Evolutionary conservation across 257 asterid genomes (phyloP).

Genomic region (Nicotiana benthamiana): DNA sequence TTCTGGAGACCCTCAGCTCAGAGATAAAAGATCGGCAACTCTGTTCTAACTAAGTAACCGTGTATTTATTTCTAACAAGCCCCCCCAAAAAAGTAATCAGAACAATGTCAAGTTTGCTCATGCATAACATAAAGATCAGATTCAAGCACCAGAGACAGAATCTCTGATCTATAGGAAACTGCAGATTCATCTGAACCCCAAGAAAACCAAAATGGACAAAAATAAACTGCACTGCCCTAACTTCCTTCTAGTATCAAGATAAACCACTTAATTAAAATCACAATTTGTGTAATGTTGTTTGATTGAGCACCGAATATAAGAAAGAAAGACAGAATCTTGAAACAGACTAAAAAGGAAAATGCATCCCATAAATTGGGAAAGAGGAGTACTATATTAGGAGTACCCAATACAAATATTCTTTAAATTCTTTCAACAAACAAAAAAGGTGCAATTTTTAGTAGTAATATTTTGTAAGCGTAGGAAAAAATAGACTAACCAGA

Average conservation of each 20-base stretch:
- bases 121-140: neutral
- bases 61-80: neutral
- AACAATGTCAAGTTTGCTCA: neutral
- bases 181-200: neutral
- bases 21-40: too few species aligned
- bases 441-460: neutral
- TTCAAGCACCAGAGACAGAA: neutral
- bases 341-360: too few species aligned
- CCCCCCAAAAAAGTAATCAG: neutral
- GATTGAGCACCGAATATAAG: too few species aligned
- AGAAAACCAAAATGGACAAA: neutral
- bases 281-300: too few species aligned
- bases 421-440: neutral
- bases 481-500: slow-evolving; percentile 27
- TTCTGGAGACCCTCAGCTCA: too few species aligned
- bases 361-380: too few species aligned
- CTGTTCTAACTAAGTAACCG: neutral
- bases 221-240: neutral
- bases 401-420: neutral
- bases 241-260: too few species aligned
- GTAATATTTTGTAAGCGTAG: too few species aligned
- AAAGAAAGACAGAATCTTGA: too few species aligned
- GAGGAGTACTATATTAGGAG: neutral
- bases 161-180: neutral
- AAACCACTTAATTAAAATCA: too few species aligned